Evolutionary conservation across 345 rosid genomes (phyloP), one percentile per base, ranked within the genome.

Genomic region (Lepidium aucheri): DNA sequence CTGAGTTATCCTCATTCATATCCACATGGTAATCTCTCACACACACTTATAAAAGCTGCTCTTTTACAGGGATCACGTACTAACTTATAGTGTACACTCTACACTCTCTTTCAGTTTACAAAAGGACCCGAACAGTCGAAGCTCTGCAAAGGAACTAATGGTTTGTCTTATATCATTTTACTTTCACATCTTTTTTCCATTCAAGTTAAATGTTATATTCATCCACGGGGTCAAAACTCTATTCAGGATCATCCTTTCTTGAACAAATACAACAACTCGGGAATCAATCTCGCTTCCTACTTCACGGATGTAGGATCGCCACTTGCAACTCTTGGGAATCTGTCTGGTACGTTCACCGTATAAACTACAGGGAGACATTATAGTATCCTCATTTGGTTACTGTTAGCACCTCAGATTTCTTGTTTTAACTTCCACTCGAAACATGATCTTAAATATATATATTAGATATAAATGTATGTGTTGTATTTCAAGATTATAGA

Each of bases 301-400:
- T 94, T 94, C 85, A 94, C 82, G 53, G 57, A 78, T 60, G 89
- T 81, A 5, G 99, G 97, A 63, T 85, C 99, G 17, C 97, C 99
- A 2, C 95, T 94, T 56, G 97, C 97, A 69, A 83, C 89, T 39
- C 83, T 88, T 63, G 70, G 80, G 82, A 72, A 72, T 53, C 63
- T 67, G 17, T 52, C 68, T 41, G 80, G 85, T 83, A 81, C 66
- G 78, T 75, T 49, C 59, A 6, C 64, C 12, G 74, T 62, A 51
- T 67, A 67, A 38, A 24, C 51, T 43, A 12, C 52, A n/a, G 5
- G 66, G 57, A 65, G 43, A 63, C 65, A 12, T 39, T 30, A 12
- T 39, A 38, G 54, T 50, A 47, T 40, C 62, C 17, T 59, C 60
- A 42, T 20, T 16, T 45, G 59, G 63, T 64, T 50, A 11, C 22